A percentile compares a stretch with the other conserved stretches of the same genome.
phyloP scores from a whole-genome alignment of 2,329 filamentous ascomycete species.

The Microsporum ferrugineum region DNA sequence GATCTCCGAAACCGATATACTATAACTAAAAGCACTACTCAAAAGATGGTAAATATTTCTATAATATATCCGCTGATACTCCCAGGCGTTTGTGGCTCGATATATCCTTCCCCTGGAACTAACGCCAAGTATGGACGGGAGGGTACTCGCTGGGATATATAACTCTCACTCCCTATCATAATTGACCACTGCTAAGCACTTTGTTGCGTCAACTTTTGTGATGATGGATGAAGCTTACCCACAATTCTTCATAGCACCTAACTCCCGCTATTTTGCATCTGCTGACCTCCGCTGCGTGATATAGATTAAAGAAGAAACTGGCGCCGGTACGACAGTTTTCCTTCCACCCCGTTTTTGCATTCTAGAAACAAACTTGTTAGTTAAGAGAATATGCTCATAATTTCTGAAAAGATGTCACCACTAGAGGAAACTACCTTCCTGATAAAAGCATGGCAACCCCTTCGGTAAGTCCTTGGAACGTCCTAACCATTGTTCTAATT shows the following conservation, averaged over 20 bases:
- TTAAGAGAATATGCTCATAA: constrained; percentile 49
- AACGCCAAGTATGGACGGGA: neutral
- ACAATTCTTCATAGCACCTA: constrained; percentile 48
- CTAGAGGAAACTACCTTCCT: constrained; percentile 88
- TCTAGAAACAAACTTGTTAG: constrained; percentile 21
- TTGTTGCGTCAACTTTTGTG: constrained; percentile 25
- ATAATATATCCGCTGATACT: constrained; percentile 55
- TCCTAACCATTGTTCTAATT: neutral
- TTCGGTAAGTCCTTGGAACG: constrained; percentile 50
- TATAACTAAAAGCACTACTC: constrained; percentile 90
- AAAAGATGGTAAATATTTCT: constrained; percentile 97
- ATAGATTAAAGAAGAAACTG: constrained; percentile 99
- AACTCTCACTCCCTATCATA: neutral
- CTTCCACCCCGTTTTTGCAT: constrained; percentile 34
- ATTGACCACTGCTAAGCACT: constrained; percentile 14
- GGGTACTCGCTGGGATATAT: constrained; percentile 1
- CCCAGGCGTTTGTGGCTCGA: constrained; percentile 28
- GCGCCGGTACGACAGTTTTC: constrained; percentile 81
- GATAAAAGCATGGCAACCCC: constrained; percentile 96
- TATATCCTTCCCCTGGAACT: neutral
- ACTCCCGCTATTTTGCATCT: constrained; percentile 65
- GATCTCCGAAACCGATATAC: constrained; percentile 93
- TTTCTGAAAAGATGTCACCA: constrained; percentile 84
- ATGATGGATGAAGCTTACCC: constrained; percentile 57
- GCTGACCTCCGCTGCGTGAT: constrained; percentile 84